Conservation (phyloP, 2,329 filamentous ascomycete genomes). For the Hymenoscyphus occultus region DNA sequence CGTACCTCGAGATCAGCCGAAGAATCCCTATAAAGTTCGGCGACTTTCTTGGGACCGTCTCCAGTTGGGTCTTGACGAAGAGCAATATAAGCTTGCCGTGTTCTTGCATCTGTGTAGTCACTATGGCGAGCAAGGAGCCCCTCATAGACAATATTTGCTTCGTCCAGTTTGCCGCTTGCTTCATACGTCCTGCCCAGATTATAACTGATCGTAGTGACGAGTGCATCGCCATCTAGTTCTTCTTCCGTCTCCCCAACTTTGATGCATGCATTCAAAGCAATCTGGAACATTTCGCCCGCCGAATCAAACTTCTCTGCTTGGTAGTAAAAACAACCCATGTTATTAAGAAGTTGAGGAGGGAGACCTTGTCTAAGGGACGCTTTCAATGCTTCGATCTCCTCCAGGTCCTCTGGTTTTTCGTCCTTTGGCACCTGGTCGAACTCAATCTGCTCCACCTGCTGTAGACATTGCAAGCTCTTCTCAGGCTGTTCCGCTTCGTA, state of each 20-base stretch:
- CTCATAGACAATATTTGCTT: constrained; percentile 86
- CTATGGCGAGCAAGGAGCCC: constrained; percentile 78
- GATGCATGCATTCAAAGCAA: constrained; percentile 84
- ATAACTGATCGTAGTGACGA: constrained; percentile 95
- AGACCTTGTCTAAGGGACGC: constrained; percentile 70
- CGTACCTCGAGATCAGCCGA: constrained; percentile 86
- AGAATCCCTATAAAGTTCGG: constrained; percentile 81
- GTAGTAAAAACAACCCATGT: constrained; percentile 94
- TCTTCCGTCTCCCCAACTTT: constrained; percentile 74
- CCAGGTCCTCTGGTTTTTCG: constrained; percentile 58
- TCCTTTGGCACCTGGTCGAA: constrained; percentile 72
- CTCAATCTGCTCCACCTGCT: constrained; percentile 89
- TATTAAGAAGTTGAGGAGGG: constrained; percentile 90
- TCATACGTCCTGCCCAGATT: constrained; percentile 95
- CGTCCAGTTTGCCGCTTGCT: constrained; percentile 72
- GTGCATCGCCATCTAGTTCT: constrained; percentile 78
- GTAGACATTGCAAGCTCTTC: constrained; percentile 85
- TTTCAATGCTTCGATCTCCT: constrained; percentile 59
- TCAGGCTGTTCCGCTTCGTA: constrained; percentile 86
- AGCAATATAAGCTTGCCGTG: constrained; percentile 85
- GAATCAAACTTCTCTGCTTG: constrained; percentile 77
- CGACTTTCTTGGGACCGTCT: constrained; percentile 81
- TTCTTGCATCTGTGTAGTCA: constrained; percentile 89
- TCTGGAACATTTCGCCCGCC: constrained; percentile 85
- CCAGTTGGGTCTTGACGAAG: constrained; percentile 77